Conservation (phyloP, 345 rosid species). For the Hypericum perforatum region DNA sequence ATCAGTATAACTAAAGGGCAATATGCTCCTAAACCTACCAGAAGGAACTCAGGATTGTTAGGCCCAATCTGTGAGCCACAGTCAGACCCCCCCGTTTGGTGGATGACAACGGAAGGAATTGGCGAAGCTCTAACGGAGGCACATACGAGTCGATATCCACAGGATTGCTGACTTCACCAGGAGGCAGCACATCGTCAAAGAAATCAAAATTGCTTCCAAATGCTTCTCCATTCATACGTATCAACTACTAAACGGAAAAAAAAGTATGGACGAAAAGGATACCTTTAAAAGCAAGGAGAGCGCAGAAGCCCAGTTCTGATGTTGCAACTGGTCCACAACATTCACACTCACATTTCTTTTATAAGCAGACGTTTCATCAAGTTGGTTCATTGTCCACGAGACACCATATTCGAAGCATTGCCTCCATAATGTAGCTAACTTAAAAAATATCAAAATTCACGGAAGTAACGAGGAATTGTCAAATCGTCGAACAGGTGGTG, state of each 20-base stretch:
- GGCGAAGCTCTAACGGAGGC: slow-evolving; percentile 78
- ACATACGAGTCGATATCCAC: slow-evolving; percentile 47
- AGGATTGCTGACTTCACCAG: slow-evolving; percentile 53
- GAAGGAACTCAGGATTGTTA: slow-evolving; percentile 69
- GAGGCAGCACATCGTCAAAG: neutral
- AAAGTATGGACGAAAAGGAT: neutral
- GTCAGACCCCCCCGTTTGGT: slow-evolving; percentile 57
- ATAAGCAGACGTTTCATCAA: neutral
- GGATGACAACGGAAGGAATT: slow-evolving; percentile 72
- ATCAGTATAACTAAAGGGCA: slow-evolving; percentile 42
- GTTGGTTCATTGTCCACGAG: neutral
- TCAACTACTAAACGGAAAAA: neutral
- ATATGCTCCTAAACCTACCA: slow-evolving; percentile 58
- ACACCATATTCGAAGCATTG: slow-evolving; percentile 46
- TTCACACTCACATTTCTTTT: no score
- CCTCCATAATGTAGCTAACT: slow-evolving; percentile 72
- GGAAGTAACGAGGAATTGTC: no score
- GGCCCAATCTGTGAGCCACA: slow-evolving; percentile 85
- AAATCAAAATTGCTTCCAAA: neutral
- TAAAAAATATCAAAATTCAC: slow-evolving; percentile 82
- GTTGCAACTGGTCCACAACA: slow-evolving; percentile 66
- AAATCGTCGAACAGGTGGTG: no score
- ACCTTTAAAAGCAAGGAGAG: slow-evolving; percentile 73
- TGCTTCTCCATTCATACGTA: neutral
- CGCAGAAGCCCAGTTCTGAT: slow-evolving; percentile 85